Conservation (phyloP, 768 basidiomycete genomes). For the Amanita muscaria region DNA sequence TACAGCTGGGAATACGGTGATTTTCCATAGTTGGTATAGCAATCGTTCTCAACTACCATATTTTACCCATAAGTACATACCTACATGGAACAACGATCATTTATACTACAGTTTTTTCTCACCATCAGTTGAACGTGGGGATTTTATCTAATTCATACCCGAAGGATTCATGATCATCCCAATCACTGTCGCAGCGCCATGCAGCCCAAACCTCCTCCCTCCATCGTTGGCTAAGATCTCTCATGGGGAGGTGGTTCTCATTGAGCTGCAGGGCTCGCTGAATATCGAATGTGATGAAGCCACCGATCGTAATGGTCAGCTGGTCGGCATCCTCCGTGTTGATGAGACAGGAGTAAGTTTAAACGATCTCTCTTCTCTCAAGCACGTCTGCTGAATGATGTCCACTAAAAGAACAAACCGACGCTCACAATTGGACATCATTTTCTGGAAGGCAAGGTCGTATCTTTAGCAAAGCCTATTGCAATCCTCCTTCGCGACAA, state of each 20-base stretch:
- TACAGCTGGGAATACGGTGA: slow-evolving; percentile 65
- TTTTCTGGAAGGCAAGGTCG: slow-evolving; percentile 81
- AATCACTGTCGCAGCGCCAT: slow-evolving; percentile 32
- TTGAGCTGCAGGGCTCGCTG: slow-evolving; percentile 83
- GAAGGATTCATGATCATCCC: slow-evolving; percentile 78
- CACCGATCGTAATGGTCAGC: slow-evolving; percentile 51
- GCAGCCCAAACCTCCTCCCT: slow-evolving; percentile 48
- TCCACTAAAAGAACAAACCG: slow-evolving; percentile 53
- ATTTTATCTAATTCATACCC: too few species aligned
- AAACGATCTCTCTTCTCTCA: too few species aligned
- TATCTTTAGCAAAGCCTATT: slow-evolving; percentile 67
- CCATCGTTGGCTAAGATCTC: slow-evolving; percentile 64
- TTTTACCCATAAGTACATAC: too few species aligned
- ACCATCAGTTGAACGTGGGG: too few species aligned
- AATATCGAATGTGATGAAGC: slow-evolving; percentile 50
- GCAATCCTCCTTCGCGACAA: slow-evolving; percentile 64
- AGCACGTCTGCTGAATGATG: too few species aligned
- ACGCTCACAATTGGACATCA: slow-evolving; percentile 83
- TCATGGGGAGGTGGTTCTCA: slow-evolving; percentile 68
- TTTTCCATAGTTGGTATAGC: neutral
- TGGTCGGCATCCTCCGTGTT: slow-evolving; percentile 72
- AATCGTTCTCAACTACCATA: too few species aligned
- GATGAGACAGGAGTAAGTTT: slow-evolving; percentile 48
- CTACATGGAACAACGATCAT: too few species aligned
- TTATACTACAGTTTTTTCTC: too few species aligned